Evolutionary conservation across 2,329 filamentous ascomycete genomes (phyloP), one percentile per base, ranked within the genome.

Genomic region (Xylariaceae sp.): DNA sequence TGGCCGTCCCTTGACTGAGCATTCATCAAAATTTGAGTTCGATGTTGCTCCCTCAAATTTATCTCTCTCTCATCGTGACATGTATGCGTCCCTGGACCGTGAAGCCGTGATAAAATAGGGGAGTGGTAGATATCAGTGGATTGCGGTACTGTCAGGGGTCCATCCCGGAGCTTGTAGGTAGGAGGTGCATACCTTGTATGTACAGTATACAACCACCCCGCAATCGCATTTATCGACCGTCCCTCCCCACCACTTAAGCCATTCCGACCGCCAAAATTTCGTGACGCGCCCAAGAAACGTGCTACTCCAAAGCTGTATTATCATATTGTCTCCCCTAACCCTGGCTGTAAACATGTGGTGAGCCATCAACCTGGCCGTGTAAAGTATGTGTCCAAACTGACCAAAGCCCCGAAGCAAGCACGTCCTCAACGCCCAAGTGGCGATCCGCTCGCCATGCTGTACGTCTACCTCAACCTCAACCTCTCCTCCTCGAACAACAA

Each of bases 391-490:
- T 19, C 33, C 13, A 35, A 35, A 17, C 33, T 35, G 16, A 18
- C 9, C 8, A 17, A 30, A 12, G 3, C 29, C 18, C 17, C 19
- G 31, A 41, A 49, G 93, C 76, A 97, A 97, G 78, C 93, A 98
- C 73, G 76, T 98, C 61, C 83, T 98, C 65, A 98, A 98, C 74
- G 93, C 91, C 49, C 93, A 98, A 71, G 93, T 98, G 60, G 75
- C 91, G 43, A 94, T 98, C 69, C 87, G 93, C 57, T 93, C 90
- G 42, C 87, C 90, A 49, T 98, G 93, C 76, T 98, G 93, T 91
- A 79, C 57, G 82, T 67, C 29, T 32, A 36, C 22, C 22, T n/a
- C n/a, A 18, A 37, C 34, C 16, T 38, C 24, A 18, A 19, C 19
- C 12, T 11, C 18, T 9, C 30, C n/a, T 19, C 24, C 17, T 33